phyloP scores from a whole-genome alignment of 495 filamentous ascomycete species.

The Rhypophila decipiens region DNA sequence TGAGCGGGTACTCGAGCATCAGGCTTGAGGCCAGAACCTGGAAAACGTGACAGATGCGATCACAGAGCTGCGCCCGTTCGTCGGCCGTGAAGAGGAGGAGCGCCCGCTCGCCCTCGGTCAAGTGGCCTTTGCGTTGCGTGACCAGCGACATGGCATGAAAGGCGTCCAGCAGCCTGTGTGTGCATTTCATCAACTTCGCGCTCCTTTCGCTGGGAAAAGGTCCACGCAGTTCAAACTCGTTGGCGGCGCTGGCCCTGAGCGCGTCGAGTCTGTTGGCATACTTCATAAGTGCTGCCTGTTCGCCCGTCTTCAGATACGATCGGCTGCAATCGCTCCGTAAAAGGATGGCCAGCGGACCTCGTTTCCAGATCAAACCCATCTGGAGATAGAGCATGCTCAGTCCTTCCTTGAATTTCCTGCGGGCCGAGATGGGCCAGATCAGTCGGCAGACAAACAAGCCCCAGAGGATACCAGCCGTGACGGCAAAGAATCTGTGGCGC shows the following conservation, averaged over 20 bases:
- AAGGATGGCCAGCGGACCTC: slow-evolving; percentile 78
- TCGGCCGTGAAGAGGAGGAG: slow-evolving; percentile 71
- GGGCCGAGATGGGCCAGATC: slow-evolving; percentile 89
- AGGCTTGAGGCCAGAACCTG: slow-evolving; percentile 88
- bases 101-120: slow-evolving; percentile 71
- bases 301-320: slow-evolving; percentile 73
- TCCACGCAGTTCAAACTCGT: slow-evolving; percentile 77
- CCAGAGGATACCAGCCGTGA: slow-evolving; percentile 84
- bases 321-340: slow-evolving; percentile 46
- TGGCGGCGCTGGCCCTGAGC: slow-evolving; percentile 63
- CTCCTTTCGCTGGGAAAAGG: slow-evolving; percentile 71
- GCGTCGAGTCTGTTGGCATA: slow-evolving; percentile 62
- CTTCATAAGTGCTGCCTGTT: slow-evolving; percentile 62
- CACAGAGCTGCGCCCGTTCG: slow-evolving; percentile 74
- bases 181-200: slow-evolving; percentile 66
- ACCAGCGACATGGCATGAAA: slow-evolving; percentile 95
- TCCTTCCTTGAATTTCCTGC: slow-evolving; percentile 78
- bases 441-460: slow-evolving; percentile 82
- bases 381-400: slow-evolving; percentile 81
- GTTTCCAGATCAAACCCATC: slow-evolving; percentile 93
- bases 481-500: slow-evolving; percentile 83
- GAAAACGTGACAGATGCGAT: slow-evolving; percentile 87
- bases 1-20: slow-evolving; percentile 89
- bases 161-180: slow-evolving; percentile 76
- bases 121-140: slow-evolving; percentile 69